Evolutionary conservation across 371 early-diverging fungal species (phyloP).

Genomic region (Mortierella sp.): DNA sequence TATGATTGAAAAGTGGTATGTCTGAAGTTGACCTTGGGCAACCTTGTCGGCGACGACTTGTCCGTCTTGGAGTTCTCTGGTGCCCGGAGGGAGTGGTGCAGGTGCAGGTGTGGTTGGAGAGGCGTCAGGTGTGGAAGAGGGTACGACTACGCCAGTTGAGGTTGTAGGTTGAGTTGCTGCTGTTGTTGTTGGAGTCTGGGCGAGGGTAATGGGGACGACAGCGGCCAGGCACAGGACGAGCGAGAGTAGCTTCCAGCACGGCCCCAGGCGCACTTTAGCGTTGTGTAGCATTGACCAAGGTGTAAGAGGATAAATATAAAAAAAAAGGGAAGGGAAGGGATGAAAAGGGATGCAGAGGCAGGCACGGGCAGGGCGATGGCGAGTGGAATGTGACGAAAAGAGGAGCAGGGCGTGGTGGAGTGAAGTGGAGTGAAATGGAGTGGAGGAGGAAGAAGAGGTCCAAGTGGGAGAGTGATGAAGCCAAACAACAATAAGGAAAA

Average conservation of each 20-base stretch:
- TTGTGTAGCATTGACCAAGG: conserved; percentile 10
- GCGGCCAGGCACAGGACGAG: conserved; percentile 11
- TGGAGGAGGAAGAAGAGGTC: neutral
- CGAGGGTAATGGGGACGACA: neutral
- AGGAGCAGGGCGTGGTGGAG: neutral
- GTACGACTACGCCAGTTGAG: neutral
- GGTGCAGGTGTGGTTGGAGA: neutral
- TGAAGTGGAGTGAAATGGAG: neutral
- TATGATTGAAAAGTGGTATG: conserved; percentile 43
- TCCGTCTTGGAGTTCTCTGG: conserved; percentile 40
- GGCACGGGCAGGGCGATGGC: neutral
- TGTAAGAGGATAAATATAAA: neutral
- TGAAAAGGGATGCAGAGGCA: neutral
- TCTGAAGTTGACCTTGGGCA: conserved; percentile 38
- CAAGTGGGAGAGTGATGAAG: neutral
- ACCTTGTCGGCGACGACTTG: conserved; percentile 43
- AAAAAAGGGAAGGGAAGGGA: too few relatives aligned
- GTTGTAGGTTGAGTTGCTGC: conserved; percentile 1
- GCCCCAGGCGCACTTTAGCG: neutral
- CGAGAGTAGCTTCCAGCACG: conserved; percentile 14
- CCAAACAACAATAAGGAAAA: neutral
- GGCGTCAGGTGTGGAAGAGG: conserved; percentile 1
- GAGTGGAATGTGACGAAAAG: neutral
- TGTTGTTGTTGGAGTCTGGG: neutral
- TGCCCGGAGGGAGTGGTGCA: conserved; percentile 43